Conservation (phyloP, 495 filamentous ascomycete genomes). For the Penicillium dipodomyicola region DNA sequence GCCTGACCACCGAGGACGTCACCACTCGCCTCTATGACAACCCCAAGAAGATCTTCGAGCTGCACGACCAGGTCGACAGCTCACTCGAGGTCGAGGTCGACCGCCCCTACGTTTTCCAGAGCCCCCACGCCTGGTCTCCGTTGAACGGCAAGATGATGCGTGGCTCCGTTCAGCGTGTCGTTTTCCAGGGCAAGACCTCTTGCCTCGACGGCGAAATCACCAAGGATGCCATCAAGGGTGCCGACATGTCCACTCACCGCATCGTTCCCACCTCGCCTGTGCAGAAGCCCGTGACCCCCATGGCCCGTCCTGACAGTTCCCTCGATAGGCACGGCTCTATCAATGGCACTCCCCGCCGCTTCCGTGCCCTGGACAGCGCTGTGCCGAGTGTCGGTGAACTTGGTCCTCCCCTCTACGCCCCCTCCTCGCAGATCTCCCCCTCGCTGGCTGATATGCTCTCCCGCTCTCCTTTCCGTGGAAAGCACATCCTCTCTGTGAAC, state of each 20-base stretch:
- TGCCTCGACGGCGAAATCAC: conserved; percentile 71
- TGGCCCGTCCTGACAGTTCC: conserved; percentile 46
- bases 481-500: conserved; percentile 84
- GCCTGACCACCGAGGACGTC: conserved; percentile 71
- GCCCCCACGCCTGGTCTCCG: conserved; percentile 64
- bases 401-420: conserved; percentile 48
- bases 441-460: conserved; percentile 68
- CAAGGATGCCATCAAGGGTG: conserved; percentile 56
- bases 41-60: conserved; percentile 81
- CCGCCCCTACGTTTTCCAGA: conserved; percentile 60
- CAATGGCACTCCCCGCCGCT: conserved; percentile 41
- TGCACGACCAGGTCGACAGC: conserved; percentile 76
- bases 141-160: conserved; percentile 69
- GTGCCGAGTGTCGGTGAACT: conserved; percentile 49
- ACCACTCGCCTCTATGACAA: conserved; percentile 71
- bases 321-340: conserved; percentile 46
- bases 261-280: conserved; percentile 56
- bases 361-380: conserved; percentile 28
- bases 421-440: conserved; percentile 49
- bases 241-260: conserved; percentile 73
- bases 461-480: conserved; percentile 77
- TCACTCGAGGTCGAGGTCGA: conserved; percentile 74
- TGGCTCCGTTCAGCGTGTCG: conserved; percentile 74
- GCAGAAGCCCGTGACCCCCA: conserved; percentile 50
- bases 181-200: conserved; percentile 71